These are phyloP conservation scores for Leccinum rimulosum DNA, from an alignment of 768 basidiomycete genomes.

Conservation along the genomic window DNA sequence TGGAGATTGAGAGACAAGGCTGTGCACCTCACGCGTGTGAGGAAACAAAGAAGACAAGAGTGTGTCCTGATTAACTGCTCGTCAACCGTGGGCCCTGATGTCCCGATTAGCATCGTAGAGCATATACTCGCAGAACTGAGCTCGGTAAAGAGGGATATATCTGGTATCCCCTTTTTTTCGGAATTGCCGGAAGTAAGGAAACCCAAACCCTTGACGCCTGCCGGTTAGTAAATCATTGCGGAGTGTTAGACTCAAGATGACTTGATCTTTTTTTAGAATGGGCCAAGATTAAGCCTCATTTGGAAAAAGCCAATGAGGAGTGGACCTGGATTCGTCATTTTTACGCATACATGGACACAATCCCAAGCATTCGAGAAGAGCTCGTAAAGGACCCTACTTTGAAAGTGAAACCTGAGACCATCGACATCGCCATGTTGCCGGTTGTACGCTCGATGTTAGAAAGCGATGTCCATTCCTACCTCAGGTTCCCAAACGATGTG, in stretches of 20 bases:
- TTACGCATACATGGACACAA: too few relatives aligned
- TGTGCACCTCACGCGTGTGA: background rate
- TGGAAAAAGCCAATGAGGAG: background rate
- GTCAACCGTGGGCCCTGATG: background rate
- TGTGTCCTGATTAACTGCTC: background rate
- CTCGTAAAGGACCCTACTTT: background rate
- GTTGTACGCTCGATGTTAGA: background rate
- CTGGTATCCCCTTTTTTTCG: background rate
- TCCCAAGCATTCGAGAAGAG: background rate
- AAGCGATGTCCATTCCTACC: background rate
- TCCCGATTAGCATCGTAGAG: background rate
- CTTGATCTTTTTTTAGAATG: background rate
- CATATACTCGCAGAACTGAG: background rate
- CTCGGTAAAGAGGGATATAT: background rate
- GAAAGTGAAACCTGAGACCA: background rate
- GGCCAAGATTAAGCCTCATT: constrained; percentile 2
- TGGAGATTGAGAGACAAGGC: background rate
- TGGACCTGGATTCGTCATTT: background rate
- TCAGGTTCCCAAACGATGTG: too few relatives aligned
- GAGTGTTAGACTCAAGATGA: background rate
- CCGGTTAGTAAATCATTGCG: constrained; percentile 5
- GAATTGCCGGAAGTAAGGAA: constrained; percentile 8
- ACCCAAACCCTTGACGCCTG: background rate
- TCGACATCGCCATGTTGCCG: constrained; percentile 8
- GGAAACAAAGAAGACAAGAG: constrained; percentile 7